A percentile compares a stretch with the other conserved stretches of the same genome.
These are phyloP conservation scores for Sugiyamaella valdiviana DNA, from an alignment of 805 yeast species.

Conservation along the genomic window DNA sequence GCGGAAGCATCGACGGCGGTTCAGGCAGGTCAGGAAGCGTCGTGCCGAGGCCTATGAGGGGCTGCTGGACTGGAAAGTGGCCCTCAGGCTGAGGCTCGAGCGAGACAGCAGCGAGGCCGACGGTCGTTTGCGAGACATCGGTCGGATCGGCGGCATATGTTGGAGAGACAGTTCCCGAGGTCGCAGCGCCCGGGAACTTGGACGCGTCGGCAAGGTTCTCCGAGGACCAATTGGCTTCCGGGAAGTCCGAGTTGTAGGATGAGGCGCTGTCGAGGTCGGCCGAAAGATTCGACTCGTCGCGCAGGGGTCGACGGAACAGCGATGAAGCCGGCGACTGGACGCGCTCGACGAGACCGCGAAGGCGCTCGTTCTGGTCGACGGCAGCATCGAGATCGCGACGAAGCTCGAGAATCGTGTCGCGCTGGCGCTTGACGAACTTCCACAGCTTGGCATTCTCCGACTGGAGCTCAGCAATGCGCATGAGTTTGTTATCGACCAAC, in stretches of 20 bases:
- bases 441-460: constrained; percentile 23
- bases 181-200: neutral
- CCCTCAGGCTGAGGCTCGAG: neutral
- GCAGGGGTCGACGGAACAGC: neutral
- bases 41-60: neutral
- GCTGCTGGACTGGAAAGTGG: no score
- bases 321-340: neutral
- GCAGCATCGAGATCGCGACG: constrained; percentile 19
- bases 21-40: neutral
- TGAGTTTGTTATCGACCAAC: constrained; percentile 16
- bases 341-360: constrained; percentile 5
- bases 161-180: neutral
- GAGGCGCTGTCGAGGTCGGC: neutral
- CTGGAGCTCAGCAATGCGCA: constrained; percentile 18
- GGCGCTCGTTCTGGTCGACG: constrained; percentile 13
- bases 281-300: neutral
- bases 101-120: neutral
- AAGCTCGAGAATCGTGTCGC: constrained; percentile 21
- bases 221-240: neutral
- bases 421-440: constrained; percentile 22
- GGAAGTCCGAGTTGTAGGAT: neutral
- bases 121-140: neutral
- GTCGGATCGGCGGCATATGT: neutral
- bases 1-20: neutral
- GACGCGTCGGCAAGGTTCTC: neutral